Evolutionary conservation across 306 rosid species (phyloP), one percentile per base, ranked within the genome.

Genomic region (Gillenia trifoliata): DNA sequence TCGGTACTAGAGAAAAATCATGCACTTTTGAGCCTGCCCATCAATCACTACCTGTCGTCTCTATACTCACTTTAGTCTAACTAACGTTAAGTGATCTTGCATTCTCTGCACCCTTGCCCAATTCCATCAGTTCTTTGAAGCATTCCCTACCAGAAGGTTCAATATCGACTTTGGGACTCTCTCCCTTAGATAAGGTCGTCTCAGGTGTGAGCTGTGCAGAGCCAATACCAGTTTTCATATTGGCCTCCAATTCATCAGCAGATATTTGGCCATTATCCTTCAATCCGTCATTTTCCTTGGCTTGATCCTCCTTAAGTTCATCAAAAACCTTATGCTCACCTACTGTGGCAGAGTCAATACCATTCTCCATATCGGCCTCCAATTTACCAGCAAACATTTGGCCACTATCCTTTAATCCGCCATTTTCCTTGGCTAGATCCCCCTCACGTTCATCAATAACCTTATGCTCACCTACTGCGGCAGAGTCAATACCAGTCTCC

Each of bases 1-100:
- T 26, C 40, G 49, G 45, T 33, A 70, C 65, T 71, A 41, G 73
- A 86, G 50, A 43, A 82, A 75, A 80, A 68, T 43, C 78, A 65
- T 26, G 23, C 67, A 57, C 60, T 64, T 61, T 45, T 26, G 64
- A 81, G 76, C 74, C 62, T 72, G 38, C 70, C 75, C 6, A 26
- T 68, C 75, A 66, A 26, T 59, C 75, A 55, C 79, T 55, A 66
- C 71, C 12, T 62, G 41, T 29, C 43, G 31, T 31, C 67, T 70
- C 54, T 78, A 31, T 82, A 66, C 77, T 74, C 34, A 7, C 49
- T 41, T 77, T 49, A 41, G 63, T 77, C 59, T 47, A 45, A 78
- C 72, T 59, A n/a, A 71, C 71, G 84, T 47, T 11, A 54, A 72
- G 64, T 22, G 30, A 20, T 64, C 8, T 60, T 54, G 26, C 74